These are phyloP conservation scores for Casuarina cunninghamiana DNA, from an alignment of 306 rosid species.

Conservation along the genomic window DNA sequence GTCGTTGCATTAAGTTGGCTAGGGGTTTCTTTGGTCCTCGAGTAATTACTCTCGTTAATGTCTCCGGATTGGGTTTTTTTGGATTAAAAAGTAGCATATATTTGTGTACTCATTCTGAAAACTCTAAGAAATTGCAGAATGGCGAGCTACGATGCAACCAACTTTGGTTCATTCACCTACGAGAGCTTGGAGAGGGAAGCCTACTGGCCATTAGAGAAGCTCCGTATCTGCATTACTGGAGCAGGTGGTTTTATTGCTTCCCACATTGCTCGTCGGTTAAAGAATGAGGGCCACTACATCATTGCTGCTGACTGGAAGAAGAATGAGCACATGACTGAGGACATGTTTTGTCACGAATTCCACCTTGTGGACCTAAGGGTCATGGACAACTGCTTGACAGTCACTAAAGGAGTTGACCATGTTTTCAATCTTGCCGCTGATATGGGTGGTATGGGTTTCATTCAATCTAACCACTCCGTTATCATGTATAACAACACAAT, in stretches of 20 bases:
- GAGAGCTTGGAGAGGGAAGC: constrained; percentile 81
- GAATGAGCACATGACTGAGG: constrained; percentile 96
- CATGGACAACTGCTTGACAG: constrained; percentile 94
- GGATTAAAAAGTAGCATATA: background rate
- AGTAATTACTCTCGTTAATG: background rate
- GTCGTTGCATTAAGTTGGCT: background rate
- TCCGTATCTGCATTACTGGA: constrained; percentile 87
- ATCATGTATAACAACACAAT: constrained; percentile 94
- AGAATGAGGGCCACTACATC: constrained; percentile 89
- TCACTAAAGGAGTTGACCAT: constrained; percentile 77
- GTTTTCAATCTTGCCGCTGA: constrained; percentile 99
- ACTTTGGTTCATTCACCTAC: constrained; percentile 77
- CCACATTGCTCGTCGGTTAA: constrained; percentile 95
- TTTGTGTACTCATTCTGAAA: constrained; percentile 7
- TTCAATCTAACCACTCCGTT: constrained; percentile 97
- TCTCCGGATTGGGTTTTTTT: background rate
- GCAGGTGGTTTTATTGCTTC: constrained; percentile 98
- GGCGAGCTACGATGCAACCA: constrained; percentile 64
- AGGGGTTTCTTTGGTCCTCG: background rate
- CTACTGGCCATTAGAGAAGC: constrained; percentile 90
- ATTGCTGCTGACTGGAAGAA: constrained; percentile 99
- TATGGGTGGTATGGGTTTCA: constrained; percentile 99
- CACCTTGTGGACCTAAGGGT: constrained; percentile 96
- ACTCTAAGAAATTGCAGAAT: constrained; percentile 51
- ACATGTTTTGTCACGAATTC: constrained; percentile 96